Conservation (phyloP, 768 basidiomycete species). For the Suillus plorans region DNA sequence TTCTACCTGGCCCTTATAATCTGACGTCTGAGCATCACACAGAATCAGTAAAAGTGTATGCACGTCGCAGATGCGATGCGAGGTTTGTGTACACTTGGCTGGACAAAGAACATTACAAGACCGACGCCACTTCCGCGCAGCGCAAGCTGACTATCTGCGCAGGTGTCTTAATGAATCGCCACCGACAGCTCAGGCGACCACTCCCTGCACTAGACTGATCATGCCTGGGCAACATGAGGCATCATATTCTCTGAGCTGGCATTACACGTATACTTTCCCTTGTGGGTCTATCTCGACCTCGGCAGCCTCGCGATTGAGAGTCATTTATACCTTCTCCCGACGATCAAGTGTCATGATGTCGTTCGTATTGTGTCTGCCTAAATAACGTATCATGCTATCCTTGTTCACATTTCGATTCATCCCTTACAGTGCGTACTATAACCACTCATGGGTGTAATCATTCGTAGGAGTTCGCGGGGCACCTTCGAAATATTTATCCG, state of each 20-base stretch:
- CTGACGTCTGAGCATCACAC: background rate
- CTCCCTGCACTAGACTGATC: background rate
- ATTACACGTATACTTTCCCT: background rate
- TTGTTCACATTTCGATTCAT: background rate
- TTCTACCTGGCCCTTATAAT: background rate
- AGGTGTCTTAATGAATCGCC: background rate
- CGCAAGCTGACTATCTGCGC: background rate
- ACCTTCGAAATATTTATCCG: background rate
- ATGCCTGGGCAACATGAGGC: background rate
- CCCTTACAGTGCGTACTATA: background rate
- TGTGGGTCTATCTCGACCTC: background rate
- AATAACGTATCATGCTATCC: background rate
- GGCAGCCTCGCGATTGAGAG: background rate
- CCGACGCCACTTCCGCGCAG: background rate
- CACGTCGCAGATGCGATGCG: background rate
- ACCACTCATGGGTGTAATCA: background rate
- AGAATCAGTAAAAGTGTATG: background rate
- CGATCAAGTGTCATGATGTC: background rate
- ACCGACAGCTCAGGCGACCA: background rate
- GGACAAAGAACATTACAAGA: background rate
- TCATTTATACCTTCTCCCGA: background rate
- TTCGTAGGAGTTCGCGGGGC: background rate
- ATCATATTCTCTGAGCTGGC: background rate
- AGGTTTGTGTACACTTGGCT: background rate
- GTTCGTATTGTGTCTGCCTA: background rate